These are phyloP conservation scores for Chlorella sp. DNA, from an alignment of 139 green algal genomes.

Conservation along the genomic window DNA sequence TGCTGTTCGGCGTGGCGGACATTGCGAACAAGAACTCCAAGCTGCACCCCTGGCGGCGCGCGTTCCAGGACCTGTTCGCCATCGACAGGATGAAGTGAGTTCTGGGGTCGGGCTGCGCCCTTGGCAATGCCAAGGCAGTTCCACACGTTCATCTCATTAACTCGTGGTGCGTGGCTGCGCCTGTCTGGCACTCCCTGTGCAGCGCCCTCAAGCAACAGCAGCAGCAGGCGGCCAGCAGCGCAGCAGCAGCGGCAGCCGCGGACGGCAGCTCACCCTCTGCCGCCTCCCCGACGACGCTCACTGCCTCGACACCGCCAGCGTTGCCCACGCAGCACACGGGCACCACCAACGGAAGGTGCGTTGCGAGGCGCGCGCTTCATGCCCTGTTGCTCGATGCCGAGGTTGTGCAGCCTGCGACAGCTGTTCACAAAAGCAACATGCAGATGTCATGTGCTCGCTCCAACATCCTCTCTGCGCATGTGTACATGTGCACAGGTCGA, in stretches of 20 bases:
- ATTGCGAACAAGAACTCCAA: slow-evolving; percentile 50
- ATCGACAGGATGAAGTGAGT: slow-evolving; percentile 4
- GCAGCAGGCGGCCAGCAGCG: not conserved
- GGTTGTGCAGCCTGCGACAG: too few species aligned
- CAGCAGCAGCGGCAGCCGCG: too few species aligned
- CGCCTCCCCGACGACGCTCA: too few species aligned
- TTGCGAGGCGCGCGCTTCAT: too few species aligned
- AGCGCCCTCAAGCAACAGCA: not conserved
- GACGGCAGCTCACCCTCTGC: not conserved
- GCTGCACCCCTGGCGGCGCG: slow-evolving; percentile 51
- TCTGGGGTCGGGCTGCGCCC: not conserved
- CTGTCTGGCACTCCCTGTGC: too few species aligned
- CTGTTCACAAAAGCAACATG: too few species aligned
- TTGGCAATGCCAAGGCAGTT: not conserved
- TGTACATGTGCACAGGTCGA: too few species aligned
- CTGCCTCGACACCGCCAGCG: not conserved
- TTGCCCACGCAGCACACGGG: not conserved
- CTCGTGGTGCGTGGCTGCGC: too few species aligned
- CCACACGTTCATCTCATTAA: not conserved
- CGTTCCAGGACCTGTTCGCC: slow-evolving; percentile 47
- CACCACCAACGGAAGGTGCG: too few species aligned
- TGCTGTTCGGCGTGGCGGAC: slow-evolving; percentile 44
- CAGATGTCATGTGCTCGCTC: too few species aligned
- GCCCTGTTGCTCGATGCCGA: too few species aligned
- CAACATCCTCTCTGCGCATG: too few species aligned